Percentiles rank a stretch among this genome's conserved stretches.
phyloP scores from a whole-genome alignment of 2,329 filamentous ascomycete species.

The Fusarium sp. region DNA sequence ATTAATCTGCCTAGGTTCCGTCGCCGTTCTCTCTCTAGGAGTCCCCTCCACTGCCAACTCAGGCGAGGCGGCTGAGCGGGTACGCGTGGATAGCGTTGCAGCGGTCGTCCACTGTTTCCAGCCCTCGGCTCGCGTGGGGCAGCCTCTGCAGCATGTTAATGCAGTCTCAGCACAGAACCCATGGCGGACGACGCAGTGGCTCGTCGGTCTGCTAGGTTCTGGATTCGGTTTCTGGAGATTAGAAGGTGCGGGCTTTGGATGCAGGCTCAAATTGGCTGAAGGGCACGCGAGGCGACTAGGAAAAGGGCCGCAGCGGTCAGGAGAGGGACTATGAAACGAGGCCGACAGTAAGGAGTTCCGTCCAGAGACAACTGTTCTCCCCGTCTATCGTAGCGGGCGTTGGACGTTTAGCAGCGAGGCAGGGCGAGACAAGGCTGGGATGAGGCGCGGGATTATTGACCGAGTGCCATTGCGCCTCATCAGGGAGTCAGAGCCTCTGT shows the following conservation, averaged over 20 bases:
- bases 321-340: constrained; percentile 12
- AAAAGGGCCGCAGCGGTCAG: background rate
- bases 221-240: constrained; percentile 13
- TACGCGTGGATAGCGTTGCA: constrained; percentile 21
- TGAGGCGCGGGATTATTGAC: constrained; percentile 27
- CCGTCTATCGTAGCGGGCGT: background rate
- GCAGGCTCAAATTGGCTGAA: constrained; percentile 29
- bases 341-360: constrained; percentile 18
- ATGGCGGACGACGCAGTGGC: constrained; percentile 2
- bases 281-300: constrained; percentile 28
- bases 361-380: background rate
- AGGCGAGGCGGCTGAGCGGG: constrained; percentile 32
- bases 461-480: constrained; percentile 9
- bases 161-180: constrained; percentile 6
- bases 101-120: constrained; percentile 10
- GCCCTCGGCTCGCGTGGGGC: constrained; percentile 27
- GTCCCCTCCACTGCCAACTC: constrained; percentile 26
- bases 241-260: constrained; percentile 5
- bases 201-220: constrained; percentile 26
- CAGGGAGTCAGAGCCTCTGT: constrained; percentile 5
- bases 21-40: constrained; percentile 7
- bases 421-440: constrained; percentile 31
- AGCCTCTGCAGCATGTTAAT: constrained; percentile 7
- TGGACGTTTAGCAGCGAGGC: constrained; percentile 4
- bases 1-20: constrained; percentile 39